These are phyloP conservation scores for Globisporangium paroecandrum DNA, from an alignment of 352 stramenopile genomes.

Conservation along the genomic window DNA sequence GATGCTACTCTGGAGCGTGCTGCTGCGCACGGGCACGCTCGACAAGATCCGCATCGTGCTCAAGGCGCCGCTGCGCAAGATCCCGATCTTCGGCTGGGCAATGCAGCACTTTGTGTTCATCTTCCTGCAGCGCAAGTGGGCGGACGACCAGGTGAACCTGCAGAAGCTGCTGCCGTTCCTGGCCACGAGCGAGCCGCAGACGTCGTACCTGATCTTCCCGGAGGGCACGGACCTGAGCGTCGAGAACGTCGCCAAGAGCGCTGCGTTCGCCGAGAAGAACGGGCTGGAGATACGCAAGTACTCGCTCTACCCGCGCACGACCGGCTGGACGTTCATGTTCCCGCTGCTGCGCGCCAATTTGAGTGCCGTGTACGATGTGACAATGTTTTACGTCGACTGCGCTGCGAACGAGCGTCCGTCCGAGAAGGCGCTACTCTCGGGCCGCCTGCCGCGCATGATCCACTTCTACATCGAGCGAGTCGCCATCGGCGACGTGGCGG, in stretches of 20 bases:
- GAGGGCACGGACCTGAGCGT: conserved; percentile 78
- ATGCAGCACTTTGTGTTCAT: conserved; percentile 87
- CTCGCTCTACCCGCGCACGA: conserved; percentile 76
- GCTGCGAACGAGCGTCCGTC: conserved; percentile 56
- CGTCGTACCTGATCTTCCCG: conserved; percentile 76
- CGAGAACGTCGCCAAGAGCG: conserved; percentile 61
- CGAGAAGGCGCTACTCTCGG: conserved; percentile 57
- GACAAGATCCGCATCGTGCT: conserved; percentile 67
- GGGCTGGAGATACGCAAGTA: conserved; percentile 42
- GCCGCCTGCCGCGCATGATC: conserved; percentile 53
- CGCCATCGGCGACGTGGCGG: conserved; percentile 33
- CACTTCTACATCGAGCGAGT: conserved; percentile 73
- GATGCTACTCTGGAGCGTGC: conserved; percentile 80
- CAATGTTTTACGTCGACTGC: conserved; percentile 80
- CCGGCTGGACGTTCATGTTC: conserved; percentile 76
- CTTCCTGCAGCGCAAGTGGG: conserved; percentile 71
- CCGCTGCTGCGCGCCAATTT: conserved; percentile 51
- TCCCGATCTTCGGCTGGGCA: conserved; percentile 81
- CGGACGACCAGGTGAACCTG: conserved; percentile 56
- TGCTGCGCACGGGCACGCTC: conserved; percentile 47
- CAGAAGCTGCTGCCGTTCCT: conserved; percentile 58
- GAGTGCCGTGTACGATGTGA: conserved; percentile 76
- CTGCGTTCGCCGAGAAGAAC: conserved; percentile 52
- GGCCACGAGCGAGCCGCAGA: conserved; percentile 35
- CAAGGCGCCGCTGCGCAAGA: conserved; percentile 65